A percentile compares a stretch with the other conserved stretches of the same genome.
Conservation (phyloP, 139 green algal species). For the Medakamo hakoo region DNA sequence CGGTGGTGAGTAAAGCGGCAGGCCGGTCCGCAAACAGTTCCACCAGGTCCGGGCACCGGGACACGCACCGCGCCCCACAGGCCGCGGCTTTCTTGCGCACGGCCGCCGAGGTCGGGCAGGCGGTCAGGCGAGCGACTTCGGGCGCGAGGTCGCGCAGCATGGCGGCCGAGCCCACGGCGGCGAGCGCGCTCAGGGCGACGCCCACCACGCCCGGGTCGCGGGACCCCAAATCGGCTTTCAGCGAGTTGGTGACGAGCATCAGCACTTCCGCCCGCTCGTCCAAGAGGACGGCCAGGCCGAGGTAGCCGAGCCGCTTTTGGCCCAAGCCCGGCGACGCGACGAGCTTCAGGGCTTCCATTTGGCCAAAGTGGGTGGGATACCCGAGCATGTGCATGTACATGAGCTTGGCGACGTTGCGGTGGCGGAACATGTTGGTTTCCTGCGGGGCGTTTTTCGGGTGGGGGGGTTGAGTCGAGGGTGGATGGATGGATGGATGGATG, state of each 20-base stretch:
- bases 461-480: background rate
- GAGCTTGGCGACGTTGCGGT: conserved; percentile 93
- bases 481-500: background rate
- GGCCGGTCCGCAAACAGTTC: conserved; percentile 43
- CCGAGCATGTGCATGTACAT: conserved; percentile 99
- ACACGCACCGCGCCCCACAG: background rate
- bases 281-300: conserved; percentile 93
- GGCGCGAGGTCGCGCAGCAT: conserved; percentile 91
- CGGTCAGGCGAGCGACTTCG: conserved; percentile 80
- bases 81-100: conserved; percentile 77
- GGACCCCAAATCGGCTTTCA: conserved; percentile 87
- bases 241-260: conserved; percentile 98
- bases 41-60: conserved; percentile 5
- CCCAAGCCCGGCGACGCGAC: conserved; percentile 65
- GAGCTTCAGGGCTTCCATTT: conserved; percentile 99
- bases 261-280: conserved; percentile 97
- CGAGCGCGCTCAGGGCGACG: conserved; percentile 81
- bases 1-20: conserved; percentile 54
- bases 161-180: conserved; percentile 92
- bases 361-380: conserved; percentile 97
- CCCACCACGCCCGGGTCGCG: conserved; percentile 77
- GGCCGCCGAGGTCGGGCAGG: conserved; percentile 60
- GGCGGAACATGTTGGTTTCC: background rate
- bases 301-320: conserved; percentile 94
- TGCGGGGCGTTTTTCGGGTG: background rate